Conservation (phyloP, 169 alveolate species). For the Perkinsus marinus region DNA sequence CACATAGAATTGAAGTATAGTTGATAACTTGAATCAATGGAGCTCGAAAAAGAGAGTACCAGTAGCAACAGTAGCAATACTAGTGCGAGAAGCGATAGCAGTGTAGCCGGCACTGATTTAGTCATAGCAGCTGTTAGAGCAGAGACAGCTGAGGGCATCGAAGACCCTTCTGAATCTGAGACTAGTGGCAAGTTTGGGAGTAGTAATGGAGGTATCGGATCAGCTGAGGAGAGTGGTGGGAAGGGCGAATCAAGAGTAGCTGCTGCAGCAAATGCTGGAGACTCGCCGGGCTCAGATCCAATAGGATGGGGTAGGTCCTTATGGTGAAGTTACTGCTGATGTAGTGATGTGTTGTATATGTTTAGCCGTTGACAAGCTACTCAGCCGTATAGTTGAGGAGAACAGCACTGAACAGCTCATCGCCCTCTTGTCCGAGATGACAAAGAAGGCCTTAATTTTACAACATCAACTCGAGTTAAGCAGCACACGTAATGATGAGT, state of each 20-base stretch:
- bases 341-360: background rate
- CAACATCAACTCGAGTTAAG: background rate
- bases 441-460: background rate
- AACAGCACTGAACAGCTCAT: background rate
- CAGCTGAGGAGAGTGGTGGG: background rate
- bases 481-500: background rate
- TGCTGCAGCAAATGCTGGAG: background rate
- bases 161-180: background rate
- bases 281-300: background rate
- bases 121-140: background rate
- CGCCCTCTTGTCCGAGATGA: background rate
- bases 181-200: background rate
- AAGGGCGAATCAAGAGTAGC: background rate
- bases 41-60: background rate
- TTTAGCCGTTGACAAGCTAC: background rate
- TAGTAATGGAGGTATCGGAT: background rate
- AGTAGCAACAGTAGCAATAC: background rate
- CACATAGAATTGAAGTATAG: background rate
- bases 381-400: background rate
- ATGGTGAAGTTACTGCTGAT: background rate
- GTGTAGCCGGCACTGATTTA: background rate
- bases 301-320: background rate
- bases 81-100: background rate
- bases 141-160: background rate
- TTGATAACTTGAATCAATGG: background rate